Evolutionary conservation across 148 eudicot genomes (phyloP).

Genomic region (Fagopyrum homotropicum): DNA sequence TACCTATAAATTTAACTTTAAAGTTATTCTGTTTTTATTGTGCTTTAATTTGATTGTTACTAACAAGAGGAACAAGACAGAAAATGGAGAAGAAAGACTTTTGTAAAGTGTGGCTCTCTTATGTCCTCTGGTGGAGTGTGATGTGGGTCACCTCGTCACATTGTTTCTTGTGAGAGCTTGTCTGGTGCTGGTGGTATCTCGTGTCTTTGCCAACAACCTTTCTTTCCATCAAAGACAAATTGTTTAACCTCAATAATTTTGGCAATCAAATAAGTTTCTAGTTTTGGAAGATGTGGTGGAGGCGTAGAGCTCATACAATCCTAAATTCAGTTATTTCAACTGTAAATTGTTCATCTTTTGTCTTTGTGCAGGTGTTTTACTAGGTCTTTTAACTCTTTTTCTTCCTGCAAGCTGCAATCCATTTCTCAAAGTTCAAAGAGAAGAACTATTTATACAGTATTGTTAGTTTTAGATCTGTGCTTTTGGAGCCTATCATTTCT

Average conservation of each 20-base stretch:
- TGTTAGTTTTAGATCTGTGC: no score
- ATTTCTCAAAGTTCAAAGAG: background rate
- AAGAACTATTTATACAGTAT: background rate
- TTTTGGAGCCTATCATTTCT: background rate
- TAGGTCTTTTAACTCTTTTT: background rate
- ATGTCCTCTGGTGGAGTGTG: background rate
- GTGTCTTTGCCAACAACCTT: background rate
- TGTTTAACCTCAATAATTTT: background rate
- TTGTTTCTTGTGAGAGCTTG: slow-evolving; percentile 1
- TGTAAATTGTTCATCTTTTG: background rate
- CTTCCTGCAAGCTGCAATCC: background rate
- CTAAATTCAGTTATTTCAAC: background rate
- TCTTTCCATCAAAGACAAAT: slow-evolving; percentile 10
- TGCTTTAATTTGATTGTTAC: background rate
- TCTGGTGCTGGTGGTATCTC: background rate
- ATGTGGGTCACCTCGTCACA: slow-evolving; percentile 6
- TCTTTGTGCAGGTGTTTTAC: background rate
- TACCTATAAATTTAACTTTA: background rate
- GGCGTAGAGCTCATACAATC: background rate
- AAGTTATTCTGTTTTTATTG: background rate
- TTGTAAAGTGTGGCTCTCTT: slow-evolving; percentile 4
- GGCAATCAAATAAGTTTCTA: background rate
- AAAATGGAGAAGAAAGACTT: slow-evolving; percentile 3
- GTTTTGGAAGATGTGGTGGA: slow-evolving; percentile 4
- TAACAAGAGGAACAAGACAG: background rate